A percentile compares a stretch with the other conserved stretches of the same genome.
Conservation (phyloP, 345 rosid genomes). For the Syzygium aqueum region DNA sequence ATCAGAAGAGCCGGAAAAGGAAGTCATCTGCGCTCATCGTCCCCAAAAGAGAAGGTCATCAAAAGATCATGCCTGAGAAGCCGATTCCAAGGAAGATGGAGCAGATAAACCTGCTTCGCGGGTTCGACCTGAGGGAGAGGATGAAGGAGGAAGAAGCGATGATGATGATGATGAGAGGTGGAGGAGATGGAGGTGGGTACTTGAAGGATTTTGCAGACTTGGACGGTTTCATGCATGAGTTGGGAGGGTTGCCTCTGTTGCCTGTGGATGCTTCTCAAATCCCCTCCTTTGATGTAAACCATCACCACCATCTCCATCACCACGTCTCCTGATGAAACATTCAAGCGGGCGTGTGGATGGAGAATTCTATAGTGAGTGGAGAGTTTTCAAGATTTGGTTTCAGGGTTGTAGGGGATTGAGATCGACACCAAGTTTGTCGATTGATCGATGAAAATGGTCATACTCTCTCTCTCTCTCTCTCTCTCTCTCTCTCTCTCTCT, state of each 20-base stretch:
- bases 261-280: neutral
- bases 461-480: neutral
- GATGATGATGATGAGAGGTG: neutral
- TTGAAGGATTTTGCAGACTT: constrained; percentile 8
- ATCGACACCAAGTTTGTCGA: neutral
- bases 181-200: constrained; percentile 1
- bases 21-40: neutral
- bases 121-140: neutral
- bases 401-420: neutral
- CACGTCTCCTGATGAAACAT: neutral
- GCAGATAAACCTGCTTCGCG: neutral
- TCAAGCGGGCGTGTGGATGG: neutral
- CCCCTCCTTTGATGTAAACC: neutral
- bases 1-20: neutral
- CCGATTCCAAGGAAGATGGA: neutral
- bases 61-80: neutral
- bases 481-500: neutral
- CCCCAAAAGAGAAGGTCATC: neutral
- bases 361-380: neutral
- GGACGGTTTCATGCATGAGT: constrained; percentile 10
- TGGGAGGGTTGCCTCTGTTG: constrained; percentile 5
- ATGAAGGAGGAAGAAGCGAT: neutral
- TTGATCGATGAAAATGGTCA: neutral
- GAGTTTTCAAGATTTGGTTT: neutral
- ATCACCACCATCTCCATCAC: neutral